phyloP scores from a whole-genome alignment of 352 stramenopile genomes.

The Phytophthora kernoviae region DNA sequence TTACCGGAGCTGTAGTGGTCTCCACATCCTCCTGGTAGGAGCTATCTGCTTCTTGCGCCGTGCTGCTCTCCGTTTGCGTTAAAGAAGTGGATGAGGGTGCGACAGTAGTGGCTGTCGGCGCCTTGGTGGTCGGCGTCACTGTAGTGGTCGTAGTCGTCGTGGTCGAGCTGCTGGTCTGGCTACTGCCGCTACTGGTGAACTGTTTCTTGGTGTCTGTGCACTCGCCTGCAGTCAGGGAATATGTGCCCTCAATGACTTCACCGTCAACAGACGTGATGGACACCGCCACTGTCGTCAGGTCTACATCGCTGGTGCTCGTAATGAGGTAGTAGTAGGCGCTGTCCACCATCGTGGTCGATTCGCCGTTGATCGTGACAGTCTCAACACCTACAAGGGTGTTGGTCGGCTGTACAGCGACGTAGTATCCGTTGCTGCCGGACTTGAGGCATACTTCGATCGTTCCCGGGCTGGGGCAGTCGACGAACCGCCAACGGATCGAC shows the following conservation, averaged over 20 bases:
- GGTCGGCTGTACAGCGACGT: slow-evolving; percentile 57
- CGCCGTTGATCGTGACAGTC: slow-evolving; percentile 60
- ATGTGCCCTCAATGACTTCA: slow-evolving; percentile 51
- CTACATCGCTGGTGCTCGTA: slow-evolving; percentile 30
- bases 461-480: slow-evolving; percentile 52
- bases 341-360: slow-evolving; percentile 57
- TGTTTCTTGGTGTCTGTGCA: slow-evolving; percentile 51
- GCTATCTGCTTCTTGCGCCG: slow-evolving; percentile 4
- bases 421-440: slow-evolving; percentile 58
- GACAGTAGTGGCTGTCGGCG: slow-evolving; percentile 11
- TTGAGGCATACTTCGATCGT: slow-evolving; percentile 74
- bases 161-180: slow-evolving; percentile 9
- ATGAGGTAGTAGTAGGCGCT: slow-evolving; percentile 69
- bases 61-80: slow-evolving; percentile 17
- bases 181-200: slow-evolving; percentile 35
- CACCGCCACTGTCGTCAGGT: slow-evolving; percentile 41
- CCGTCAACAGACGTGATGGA: slow-evolving; percentile 56
- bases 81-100: slow-evolving; percentile 14
- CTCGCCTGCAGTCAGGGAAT: slow-evolving; percentile 47
- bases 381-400: slow-evolving; percentile 50
- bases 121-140: slow-evolving; percentile 9
- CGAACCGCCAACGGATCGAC: slow-evolving; percentile 61
- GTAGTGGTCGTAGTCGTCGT: slow-evolving; percentile 15
- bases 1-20: slow-evolving; percentile 15
- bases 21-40: slow-evolving; percentile 13